Evolutionary conservation across 768 basidiomycete species (phyloP), one percentile per base, ranked within the genome.

Genomic region (Boletales sp.): DNA sequence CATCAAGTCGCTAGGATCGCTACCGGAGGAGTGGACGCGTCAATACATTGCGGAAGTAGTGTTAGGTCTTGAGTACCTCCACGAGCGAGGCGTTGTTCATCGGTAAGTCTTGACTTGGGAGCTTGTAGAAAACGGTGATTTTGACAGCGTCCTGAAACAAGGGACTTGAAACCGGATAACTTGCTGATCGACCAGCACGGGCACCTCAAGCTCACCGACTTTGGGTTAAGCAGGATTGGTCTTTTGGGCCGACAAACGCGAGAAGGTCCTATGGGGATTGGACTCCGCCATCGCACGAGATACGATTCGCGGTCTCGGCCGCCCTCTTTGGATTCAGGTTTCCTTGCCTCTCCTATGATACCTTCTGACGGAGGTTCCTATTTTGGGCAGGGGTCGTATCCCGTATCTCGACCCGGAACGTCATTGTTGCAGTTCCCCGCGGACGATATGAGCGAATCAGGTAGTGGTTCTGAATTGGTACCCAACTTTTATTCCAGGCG

Each of bases 161-260:
- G 96, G 73, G 96, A 98, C 65, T 71, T 98, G 53, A 98, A 98
- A 66, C 96, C 96, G 13, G 96, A 99, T 72, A 99, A 99, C 63
- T 73, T 99, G 36, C 87, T 99, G 35, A 98, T 99, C 60, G 95
- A 99, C 69, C 82, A 90, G 43, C 86, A 94, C 59, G 96, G 96
- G 15, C 96, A 99, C 68, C 76, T 99, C 61, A 98, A 98, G 70
- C 80, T 99, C 33, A 99, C 96, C 21, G 96, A 99, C 70, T 99
- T 99, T 65, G 96, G 96, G 48, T 73, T 99, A 14, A 96, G 94
- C 54, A 81, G 92, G 62, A 97, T 97, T 61, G 96, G 96, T 83
- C 78, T 99, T n/a, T 77, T 99, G 30, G 94, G 95, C 44, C 90
- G 96, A 58, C 96, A 99, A 67, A 94, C 93, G 28, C 82, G 87